Conservation (phyloP, 225 moss, liverwort and hornwort genomes). For the Neckera pumila region DNA sequence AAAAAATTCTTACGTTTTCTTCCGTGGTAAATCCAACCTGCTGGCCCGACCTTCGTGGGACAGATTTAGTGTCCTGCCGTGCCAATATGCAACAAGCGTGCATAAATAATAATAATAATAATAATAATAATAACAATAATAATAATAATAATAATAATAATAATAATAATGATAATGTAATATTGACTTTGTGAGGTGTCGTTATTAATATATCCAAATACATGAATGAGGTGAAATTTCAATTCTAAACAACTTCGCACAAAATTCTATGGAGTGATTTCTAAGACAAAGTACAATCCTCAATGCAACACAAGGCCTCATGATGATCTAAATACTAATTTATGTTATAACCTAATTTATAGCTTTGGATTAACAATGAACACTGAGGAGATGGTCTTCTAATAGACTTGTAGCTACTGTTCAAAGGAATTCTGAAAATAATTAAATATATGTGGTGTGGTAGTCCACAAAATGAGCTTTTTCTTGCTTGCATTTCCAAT, state of each 20-base stretch:
- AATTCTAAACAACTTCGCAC: too few relatives aligned
- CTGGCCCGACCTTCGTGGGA: too few relatives aligned
- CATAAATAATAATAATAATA: background rate
- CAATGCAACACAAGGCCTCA: accelerated
- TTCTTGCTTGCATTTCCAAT: too few relatives aligned
- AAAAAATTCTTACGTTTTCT: too few relatives aligned
- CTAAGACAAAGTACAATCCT: background rate
- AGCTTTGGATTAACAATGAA: background rate
- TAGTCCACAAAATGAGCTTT: too few relatives aligned
- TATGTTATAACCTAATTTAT: background rate
- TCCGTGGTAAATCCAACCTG: too few relatives aligned
- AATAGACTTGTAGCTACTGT: too few relatives aligned
- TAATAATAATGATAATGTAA: background rate
- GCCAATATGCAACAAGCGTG: accelerated
- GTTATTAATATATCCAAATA: background rate
- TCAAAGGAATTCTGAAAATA: too few relatives aligned
- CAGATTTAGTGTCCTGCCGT: too few relatives aligned
- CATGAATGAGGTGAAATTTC: background rate
- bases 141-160: too few relatives aligned
- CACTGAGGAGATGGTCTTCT: too few relatives aligned
- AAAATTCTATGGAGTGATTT: accelerated
- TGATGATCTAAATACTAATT: accelerated
- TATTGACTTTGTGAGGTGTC: accelerated
- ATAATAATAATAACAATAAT: background rate
- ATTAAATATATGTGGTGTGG: too few relatives aligned